Percentiles rank a stretch among this genome's conserved stretches.
Evolutionary conservation across 441 rosid species (phyloP).

Genomic region (Populus tomentosa): DNA sequence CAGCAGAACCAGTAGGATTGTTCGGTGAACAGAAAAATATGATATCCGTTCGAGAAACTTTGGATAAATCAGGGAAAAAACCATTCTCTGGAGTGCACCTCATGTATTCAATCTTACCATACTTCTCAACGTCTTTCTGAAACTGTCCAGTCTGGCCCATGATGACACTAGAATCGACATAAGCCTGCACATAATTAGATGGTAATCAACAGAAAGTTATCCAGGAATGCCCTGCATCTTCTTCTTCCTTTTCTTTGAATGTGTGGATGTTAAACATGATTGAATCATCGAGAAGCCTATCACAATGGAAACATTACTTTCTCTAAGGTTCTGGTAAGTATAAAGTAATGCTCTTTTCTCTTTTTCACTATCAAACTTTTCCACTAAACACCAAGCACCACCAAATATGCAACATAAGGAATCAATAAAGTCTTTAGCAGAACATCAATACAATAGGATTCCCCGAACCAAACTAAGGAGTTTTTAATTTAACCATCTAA

Average conservation of each 20-base stretch:
- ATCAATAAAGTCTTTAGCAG: too few species aligned
- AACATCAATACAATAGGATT: too few species aligned
- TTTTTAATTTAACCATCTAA: too few species aligned
- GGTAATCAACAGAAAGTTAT: background rate
- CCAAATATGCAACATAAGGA: too few species aligned
- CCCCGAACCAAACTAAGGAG: too few species aligned
- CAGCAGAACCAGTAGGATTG: constrained; percentile 96
- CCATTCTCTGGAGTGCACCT: constrained; percentile 92
- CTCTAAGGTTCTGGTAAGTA: background rate
- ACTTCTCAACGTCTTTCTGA: constrained; percentile 67
- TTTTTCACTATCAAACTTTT: background rate
- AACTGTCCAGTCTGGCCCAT: constrained; percentile 90
- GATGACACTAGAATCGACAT: constrained; percentile 93
- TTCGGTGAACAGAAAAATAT: constrained; percentile 97
- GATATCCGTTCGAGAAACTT: constrained; percentile 65
- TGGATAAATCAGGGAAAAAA: constrained; percentile 84
- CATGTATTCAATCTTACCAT: constrained; percentile 81
- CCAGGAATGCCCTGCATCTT: background rate
- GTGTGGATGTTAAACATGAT: background rate
- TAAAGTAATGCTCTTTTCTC: background rate
- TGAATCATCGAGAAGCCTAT: background rate
- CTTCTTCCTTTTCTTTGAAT: background rate
- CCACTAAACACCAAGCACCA: too few species aligned
- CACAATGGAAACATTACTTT: background rate
- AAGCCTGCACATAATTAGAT: constrained; percentile 56